A percentile compares a stretch with the other conserved stretches of the same genome.
Conservation (phyloP, 2,329 filamentous ascomycete genomes). For the Blumeriella jaapii region DNA sequence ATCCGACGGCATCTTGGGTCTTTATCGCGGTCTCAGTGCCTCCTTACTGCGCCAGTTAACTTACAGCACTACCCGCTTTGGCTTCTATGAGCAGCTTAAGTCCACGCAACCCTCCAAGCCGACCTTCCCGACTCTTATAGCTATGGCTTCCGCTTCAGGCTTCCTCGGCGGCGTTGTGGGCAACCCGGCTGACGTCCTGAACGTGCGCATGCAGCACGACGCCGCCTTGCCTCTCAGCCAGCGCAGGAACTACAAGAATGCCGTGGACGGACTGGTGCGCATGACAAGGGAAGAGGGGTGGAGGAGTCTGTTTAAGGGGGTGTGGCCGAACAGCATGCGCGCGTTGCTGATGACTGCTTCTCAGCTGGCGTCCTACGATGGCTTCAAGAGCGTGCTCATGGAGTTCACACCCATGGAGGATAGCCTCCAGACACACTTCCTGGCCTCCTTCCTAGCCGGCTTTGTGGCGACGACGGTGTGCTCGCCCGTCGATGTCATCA, state of each 20-base stretch:
- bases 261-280: constrained; percentile 71
- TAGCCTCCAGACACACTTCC: constrained; percentile 65
- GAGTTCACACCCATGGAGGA: constrained; percentile 54
- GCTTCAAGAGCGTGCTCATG: constrained; percentile 62
- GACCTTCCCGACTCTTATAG: constrained; percentile 65
- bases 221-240: constrained; percentile 61
- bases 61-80: constrained; percentile 93
- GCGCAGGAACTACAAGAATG: constrained; percentile 81
- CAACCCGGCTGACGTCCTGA: constrained; percentile 91
- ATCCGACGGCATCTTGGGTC: constrained; percentile 61
- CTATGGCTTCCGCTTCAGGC: constrained; percentile 72
- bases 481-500: constrained; percentile 79
- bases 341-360: constrained; percentile 81
- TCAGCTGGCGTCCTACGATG: constrained; percentile 76
- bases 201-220: constrained; percentile 97
- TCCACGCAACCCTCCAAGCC: constrained; percentile 42
- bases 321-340: constrained; percentile 70
- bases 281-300: constrained; percentile 83
- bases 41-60: constrained; percentile 88
- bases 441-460: constrained; percentile 65
- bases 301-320: constrained; percentile 67
- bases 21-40: constrained; percentile 88
- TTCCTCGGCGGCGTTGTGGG: constrained; percentile 82
- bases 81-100: constrained; percentile 92
- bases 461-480: constrained; percentile 78